Evolutionary conservation across 352 stramenopile species (phyloP), one percentile per base, ranked within the genome.

Genomic region (Phytophthora cajani): DNA sequence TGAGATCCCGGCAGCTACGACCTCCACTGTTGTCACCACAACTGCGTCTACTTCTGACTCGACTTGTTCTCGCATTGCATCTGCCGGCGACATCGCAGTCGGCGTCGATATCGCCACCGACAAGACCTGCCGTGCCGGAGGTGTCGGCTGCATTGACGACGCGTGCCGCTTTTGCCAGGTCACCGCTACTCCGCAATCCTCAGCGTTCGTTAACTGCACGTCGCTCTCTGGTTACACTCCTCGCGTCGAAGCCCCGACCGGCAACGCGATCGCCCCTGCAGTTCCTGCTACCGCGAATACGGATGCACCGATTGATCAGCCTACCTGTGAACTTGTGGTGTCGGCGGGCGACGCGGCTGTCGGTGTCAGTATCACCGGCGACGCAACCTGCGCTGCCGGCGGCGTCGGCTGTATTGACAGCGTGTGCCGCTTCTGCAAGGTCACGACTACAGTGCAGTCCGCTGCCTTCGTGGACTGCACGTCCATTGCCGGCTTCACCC

Each of bases 91-190:
- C 21, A 46, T 66, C 27, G 63, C 61, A 32, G 71, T 61, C 54
- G 78, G 78, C 0, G 78, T 85, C 40, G 44, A 67, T 23, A 69
- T 82, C 21, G 25, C 65, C 21, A 67, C 66, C 0, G 78, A 85
- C 16, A 27, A 32, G 7, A 46, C 65, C 10, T 84, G 75, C 50
- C 21, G 9, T 21, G 44, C 6, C n/a, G 78, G 75, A 19, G 78
- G 75, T 40, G n/a, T 77, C 16, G 78, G 78, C 23, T 85, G 78
- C 42, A 74, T 83, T 3, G 62, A 80, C 16, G 55, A 55, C 7
- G 62, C 77, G 0, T 85, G 78, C 63, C 75, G 75, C 36, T 83
- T 77, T 65, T 85, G 78, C 71, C 76, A 85, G 42, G 40, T 58
- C 7, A 58, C 25, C 2, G 44, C 17, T 23, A 81, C 77, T 1